Evolutionary conservation across 345 rosid genomes (phyloP).

Genomic region (Eucalyptus victrix): DNA sequence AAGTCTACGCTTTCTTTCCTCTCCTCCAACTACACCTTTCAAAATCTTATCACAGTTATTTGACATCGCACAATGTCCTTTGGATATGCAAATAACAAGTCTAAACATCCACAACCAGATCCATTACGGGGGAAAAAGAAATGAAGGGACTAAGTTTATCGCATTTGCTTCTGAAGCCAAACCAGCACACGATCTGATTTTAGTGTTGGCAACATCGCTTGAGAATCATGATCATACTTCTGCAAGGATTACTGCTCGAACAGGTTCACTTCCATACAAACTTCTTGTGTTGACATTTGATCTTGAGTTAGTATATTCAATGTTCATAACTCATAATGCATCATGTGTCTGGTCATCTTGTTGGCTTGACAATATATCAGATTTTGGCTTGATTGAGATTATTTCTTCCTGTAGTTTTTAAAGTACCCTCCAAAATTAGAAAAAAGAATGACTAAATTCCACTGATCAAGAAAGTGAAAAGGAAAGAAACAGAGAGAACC

Average conservation of each 20-base stretch:
- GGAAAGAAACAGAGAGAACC: neutral
- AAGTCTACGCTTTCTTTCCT: neutral
- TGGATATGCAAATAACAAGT: neutral
- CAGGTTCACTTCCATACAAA: neutral
- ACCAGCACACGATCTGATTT: neutral
- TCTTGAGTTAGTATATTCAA: neutral
- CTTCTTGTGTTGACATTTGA: neutral
- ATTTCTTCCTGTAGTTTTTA: neutral
- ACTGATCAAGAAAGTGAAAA: neutral
- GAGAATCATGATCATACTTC: neutral
- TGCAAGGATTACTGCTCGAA: neutral
- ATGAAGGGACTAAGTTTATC: neutral
- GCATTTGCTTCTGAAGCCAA: neutral
- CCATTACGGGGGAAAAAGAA: accelerated
- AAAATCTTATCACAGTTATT: neutral
- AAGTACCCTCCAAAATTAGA: neutral
- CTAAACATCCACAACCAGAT: neutral
- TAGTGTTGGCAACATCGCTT: neutral
- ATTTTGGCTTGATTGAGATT: neutral
- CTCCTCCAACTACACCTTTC: neutral
- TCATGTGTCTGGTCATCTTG: neutral
- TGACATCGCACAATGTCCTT: neutral
- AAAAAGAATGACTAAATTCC: neutral
- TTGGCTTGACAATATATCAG: neutral
- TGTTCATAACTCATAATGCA: neutral